Conservation (phyloP, 2,329 filamentous ascomycete species). For the Huntiella bhutanensis region DNA sequence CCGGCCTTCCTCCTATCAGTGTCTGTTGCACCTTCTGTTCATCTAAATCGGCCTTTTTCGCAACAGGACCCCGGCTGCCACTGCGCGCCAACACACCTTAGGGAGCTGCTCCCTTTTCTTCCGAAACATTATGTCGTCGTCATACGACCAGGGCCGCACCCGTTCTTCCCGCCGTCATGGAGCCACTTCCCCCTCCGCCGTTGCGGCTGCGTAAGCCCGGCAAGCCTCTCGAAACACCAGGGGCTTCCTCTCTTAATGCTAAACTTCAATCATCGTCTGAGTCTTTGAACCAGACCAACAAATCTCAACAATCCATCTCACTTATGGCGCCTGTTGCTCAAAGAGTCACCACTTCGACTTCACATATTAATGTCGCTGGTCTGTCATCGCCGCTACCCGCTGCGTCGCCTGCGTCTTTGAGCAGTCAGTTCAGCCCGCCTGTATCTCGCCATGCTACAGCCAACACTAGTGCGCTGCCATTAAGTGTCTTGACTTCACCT, state of each 20-base stretch:
- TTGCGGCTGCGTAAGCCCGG: slow-evolving; percentile 11
- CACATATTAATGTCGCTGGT: neutral
- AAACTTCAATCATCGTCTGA: neutral
- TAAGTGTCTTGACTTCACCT: slow-evolving; percentile 24
- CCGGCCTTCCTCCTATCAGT: neutral
- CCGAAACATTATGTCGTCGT: slow-evolving; percentile 11
- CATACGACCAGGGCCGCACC: slow-evolving; percentile 11
- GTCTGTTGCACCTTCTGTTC: neutral
- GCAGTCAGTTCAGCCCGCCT: slow-evolving; percentile 8
- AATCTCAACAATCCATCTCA: neutral
- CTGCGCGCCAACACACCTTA: slow-evolving; percentile 5
- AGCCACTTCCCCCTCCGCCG: slow-evolving; percentile 12
- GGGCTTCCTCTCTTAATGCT: neutral
- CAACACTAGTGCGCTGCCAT: neutral
- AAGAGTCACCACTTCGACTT: neutral
- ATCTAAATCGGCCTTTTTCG: neutral
- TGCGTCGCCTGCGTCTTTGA: slow-evolving; percentile 3
- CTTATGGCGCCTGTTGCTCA: neutral
- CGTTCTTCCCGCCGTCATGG: slow-evolving; percentile 10
- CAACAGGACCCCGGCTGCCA: slow-evolving; percentile 7
- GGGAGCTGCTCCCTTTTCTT: slow-evolving; percentile 7
- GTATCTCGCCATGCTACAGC: slow-evolving; percentile 5
- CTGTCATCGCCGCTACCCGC: slow-evolving; percentile 2
- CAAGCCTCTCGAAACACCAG: slow-evolving; percentile 10
- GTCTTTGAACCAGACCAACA: neutral